Percentiles rank a stretch among this genome's conserved stretches.
Conservation (phyloP, 1,284 basidiomycete genomes). For the Puccinia coronata region DNA sequence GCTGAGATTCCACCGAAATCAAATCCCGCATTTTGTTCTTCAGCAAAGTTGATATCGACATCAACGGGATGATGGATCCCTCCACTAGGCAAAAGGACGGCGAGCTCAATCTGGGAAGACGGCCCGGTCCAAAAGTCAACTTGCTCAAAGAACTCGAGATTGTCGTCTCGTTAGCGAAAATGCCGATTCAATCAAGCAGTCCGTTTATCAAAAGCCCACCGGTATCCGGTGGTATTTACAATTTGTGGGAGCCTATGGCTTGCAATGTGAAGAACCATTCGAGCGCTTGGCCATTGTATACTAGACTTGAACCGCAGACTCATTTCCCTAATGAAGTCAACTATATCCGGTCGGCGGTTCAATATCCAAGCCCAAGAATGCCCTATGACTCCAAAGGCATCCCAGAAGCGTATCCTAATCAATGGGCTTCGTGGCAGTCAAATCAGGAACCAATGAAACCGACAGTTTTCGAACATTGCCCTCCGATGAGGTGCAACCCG, state of each 20-base stretch:
- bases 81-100: background rate
- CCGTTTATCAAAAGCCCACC: background rate
- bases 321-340: background rate
- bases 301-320: background rate
- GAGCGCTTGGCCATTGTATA: constrained; percentile 2
- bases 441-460: constrained; percentile 1
- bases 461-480: constrained; percentile 15
- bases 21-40: background rate
- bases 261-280: background rate
- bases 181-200: constrained; percentile 5
- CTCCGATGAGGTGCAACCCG: constrained; percentile 9
- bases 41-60: constrained; percentile 16
- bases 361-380: background rate
- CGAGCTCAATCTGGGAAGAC: background rate
- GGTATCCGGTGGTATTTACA: background rate
- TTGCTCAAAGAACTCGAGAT: constrained; percentile 25
- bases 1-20: background rate
- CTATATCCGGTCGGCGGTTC: background rate
- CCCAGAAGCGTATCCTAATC: background rate
- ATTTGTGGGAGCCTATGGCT: constrained; percentile 7
- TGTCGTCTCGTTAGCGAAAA: constrained; percentile 4
- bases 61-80: no score
- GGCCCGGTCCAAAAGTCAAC: constrained; percentile 2
- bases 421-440: constrained; percentile 11
- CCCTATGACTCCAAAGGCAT: background rate